A percentile compares a stretch with the other conserved stretches of the same genome.
These are phyloP conservation scores for Mycena galopus DNA, from an alignment of 768 basidiomycete species.

Conservation along the genomic window DNA sequence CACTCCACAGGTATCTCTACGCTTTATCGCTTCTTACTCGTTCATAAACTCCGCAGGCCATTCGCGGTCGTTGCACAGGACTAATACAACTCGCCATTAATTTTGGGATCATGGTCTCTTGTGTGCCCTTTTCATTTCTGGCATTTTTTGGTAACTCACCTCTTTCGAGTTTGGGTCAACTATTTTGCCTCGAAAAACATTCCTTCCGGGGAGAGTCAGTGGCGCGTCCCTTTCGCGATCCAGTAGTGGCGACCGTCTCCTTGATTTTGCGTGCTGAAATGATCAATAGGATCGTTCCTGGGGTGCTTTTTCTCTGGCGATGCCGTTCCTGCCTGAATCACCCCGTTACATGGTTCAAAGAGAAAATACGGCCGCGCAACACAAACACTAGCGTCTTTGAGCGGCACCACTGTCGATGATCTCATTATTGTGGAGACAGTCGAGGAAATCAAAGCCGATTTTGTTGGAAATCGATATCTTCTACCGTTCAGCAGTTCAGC, in stretches of 20 bases:
- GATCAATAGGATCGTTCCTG: slow-evolving; percentile 57
- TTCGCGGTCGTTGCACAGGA: slow-evolving; percentile 66
- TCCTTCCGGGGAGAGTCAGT: slow-evolving; percentile 56
- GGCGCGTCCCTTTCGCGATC: slow-evolving; percentile 66
- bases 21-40: background rate
- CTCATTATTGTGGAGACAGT: slow-evolving; percentile 51
- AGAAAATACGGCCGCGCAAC: slow-evolving; percentile 56
- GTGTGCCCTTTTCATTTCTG: slow-evolving; percentile 40
- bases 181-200: slow-evolving; percentile 55
- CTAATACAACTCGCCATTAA: slow-evolving; percentile 56
- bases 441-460: slow-evolving; percentile 63
- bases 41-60: slow-evolving; percentile 55
- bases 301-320: slow-evolving; percentile 60
- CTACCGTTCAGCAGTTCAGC: slow-evolving; percentile 52
- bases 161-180: slow-evolving; percentile 59
- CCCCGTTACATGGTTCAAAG: slow-evolving; percentile 68
- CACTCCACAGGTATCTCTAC: slow-evolving; percentile 47
- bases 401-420: slow-evolving; percentile 49
- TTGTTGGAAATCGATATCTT: slow-evolving; percentile 55
- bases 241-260: slow-evolving; percentile 47
- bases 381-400: slow-evolving; percentile 52
- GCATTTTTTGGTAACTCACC: background rate
- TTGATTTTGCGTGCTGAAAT: background rate
- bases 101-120: slow-evolving; percentile 52
- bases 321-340: slow-evolving; percentile 67